Base-by-base conservation (phyloP, 2,329 filamentous ascomycete genomes). In the Zalaria sp. region DNA sequence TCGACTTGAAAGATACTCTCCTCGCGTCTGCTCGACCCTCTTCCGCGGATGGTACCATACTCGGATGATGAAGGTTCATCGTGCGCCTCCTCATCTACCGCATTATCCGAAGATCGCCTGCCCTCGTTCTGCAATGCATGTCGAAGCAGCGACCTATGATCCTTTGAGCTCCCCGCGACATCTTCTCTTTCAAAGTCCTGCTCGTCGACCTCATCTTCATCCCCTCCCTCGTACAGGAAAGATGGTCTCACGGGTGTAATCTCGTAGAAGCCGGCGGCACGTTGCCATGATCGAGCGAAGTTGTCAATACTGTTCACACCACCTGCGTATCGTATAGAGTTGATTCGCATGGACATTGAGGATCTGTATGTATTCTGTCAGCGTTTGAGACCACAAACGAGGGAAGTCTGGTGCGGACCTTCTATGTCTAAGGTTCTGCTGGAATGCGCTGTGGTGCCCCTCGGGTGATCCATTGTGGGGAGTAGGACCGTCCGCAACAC, bases 261-360 rank as follows among this genome's bases (percentile, higher is more conserved):
- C 59, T 95, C 88, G 48, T 78, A 75, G 61, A 96, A 96, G 43
- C 74, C 81, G 26, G 87, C 86, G 32, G 89, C 89, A 58, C 89
- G 79, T 62, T 89, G 85, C 83, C 87, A 94, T 52, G 85, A 93
- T 46, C 83, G 77, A 36, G 88, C 84, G 58, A 96, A 96, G 54
- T 88, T 93, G 55, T 91, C 81, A 53, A 96, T 83, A 61, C 84
- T 93, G 67, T 96, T 96, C 46, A 88, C 81, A 39, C 89, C 89
- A 49, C 89, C 91, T 38, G 84, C 80, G 46, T 93, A 79, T 50
- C 83, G 53, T 18, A 68, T 47, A 5, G 68, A 62, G 37, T 64
- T 61, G 42, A 75, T 57, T 39, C 72, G 68, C 55, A 71, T 62
- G 5, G 64, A 63, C 51, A 70, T 62, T 5, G 67, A 70, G 25